phyloP scores from a whole-genome alignment of 192 early-diverging fungal genomes.

The Gonapodya prolifera region DNA sequence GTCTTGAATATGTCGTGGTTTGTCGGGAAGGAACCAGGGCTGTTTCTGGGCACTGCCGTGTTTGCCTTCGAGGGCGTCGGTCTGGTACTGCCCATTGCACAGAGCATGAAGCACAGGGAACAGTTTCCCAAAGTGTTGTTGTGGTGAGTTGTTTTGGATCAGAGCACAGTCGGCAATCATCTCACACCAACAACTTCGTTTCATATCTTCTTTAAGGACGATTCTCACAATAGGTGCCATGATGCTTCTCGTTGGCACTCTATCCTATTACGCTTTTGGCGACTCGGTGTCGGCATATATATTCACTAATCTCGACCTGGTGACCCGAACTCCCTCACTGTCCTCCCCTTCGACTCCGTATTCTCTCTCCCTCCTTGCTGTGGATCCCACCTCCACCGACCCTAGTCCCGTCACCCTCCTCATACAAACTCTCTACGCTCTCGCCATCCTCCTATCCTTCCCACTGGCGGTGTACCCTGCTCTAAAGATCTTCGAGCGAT shows the following conservation, averaged over 20 bases:
- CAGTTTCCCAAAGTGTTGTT: slow-evolving; percentile 76
- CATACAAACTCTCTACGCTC: slow-evolving; percentile 32
- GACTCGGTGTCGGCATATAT: slow-evolving; percentile 72
- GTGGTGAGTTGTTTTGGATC: too few relatives aligned
- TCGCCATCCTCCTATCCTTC: slow-evolving; percentile 88
- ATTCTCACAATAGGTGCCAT: slow-evolving; percentile 67
- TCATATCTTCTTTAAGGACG: too few relatives aligned
- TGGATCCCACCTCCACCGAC: neutral
- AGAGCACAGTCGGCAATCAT: too few relatives aligned
- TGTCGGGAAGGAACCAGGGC: slow-evolving; percentile 58
- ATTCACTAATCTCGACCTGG: slow-evolving; percentile 61
- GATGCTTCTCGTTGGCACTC: slow-evolving; percentile 66
- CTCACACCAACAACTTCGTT: too few relatives aligned
- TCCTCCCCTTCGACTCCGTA: neutral
- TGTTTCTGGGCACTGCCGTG: slow-evolving; percentile 92
- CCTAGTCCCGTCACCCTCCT: neutral
- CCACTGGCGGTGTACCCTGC: slow-evolving; percentile 87
- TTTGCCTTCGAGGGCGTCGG: slow-evolving; percentile 86
- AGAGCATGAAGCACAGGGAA: slow-evolving; percentile 84
- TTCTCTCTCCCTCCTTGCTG: neutral
- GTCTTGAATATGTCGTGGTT: slow-evolving; percentile 19
- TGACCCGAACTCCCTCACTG: too few relatives aligned
- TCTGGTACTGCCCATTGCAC: slow-evolving; percentile 68
- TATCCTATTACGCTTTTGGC: slow-evolving; percentile 83
- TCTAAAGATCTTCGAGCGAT: slow-evolving; percentile 77